Evolutionary conservation across 495 filamentous ascomycete species (phyloP).

Genomic region (Annulohypoxylon maeteangense): DNA sequence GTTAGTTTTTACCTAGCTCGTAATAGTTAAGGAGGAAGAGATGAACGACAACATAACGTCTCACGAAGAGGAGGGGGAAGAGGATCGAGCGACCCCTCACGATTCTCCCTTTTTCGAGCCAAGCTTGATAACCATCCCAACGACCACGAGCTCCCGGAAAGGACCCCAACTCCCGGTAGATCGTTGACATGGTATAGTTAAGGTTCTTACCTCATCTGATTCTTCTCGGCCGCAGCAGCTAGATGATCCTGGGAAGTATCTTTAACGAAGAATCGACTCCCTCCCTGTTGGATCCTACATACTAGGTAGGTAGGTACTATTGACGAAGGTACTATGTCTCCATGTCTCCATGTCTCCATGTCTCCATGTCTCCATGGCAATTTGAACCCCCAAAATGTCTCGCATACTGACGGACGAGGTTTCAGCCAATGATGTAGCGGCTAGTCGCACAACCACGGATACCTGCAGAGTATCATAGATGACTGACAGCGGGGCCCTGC

Average conservation of each 20-base stretch:
- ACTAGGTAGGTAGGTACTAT: no score
- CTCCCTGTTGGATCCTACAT: background rate
- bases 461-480: conserved; percentile 42
- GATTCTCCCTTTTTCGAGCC: conserved; percentile 1
- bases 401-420: conserved; percentile 35
- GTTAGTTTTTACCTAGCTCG: conserved; percentile 1
- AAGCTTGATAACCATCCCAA: conserved; percentile 7
- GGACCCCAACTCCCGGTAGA: background rate
- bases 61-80: conserved; percentile 8
- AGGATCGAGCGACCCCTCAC: conserved; percentile 20
- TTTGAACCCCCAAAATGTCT: conserved; percentile 40
- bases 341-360: no score
- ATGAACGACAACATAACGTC: conserved; percentile 19
- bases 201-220: background rate
- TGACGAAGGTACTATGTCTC: background rate
- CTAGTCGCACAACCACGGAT: conserved; percentile 37
- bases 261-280: background rate
- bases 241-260: background rate
- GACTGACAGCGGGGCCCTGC: conserved; percentile 49
- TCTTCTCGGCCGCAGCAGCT: conserved; percentile 13
- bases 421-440: conserved; percentile 44
- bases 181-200: background rate
- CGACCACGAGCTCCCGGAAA: conserved; percentile 2
- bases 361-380: conserved; percentile 13
- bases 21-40: conserved; percentile 9